Evolutionary conservation across 208 protist genomes (phyloP).

Genomic region (Giardia muris): DNA sequence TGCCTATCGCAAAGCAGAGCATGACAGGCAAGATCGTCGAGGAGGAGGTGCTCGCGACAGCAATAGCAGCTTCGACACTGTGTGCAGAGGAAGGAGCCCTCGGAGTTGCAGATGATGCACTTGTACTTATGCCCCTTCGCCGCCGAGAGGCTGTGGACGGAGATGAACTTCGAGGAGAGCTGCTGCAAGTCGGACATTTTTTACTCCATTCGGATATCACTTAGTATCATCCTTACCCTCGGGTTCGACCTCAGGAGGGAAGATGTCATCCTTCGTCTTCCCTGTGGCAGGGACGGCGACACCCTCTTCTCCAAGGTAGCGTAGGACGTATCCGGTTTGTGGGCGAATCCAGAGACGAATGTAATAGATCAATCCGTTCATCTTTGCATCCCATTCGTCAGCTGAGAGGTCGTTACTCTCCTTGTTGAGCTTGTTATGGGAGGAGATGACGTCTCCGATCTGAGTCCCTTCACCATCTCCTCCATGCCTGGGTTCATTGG

Average conservation of each 20-base stretch:
- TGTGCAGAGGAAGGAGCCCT: constrained; percentile 15
- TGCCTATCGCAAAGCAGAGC: constrained; percentile 19
- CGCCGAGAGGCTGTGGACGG: background rate
- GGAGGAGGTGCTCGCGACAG: constrained; percentile 29
- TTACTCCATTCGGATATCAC: no score
- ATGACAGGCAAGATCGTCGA: constrained; percentile 25
- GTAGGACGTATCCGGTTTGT: background rate
- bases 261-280: background rate
- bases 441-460: background rate
- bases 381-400: background rate
- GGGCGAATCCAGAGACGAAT: background rate
- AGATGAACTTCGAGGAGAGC: constrained; percentile 20
- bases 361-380: background rate
- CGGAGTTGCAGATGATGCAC: constrained; percentile 22
- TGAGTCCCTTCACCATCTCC: constrained; percentile 39
- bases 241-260: background rate
- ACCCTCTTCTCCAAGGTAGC: background rate
- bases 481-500: constrained; percentile 52
- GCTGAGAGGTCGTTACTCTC: background rate
- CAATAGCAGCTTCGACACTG: constrained; percentile 25
- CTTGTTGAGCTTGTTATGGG: background rate
- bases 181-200: background rate
- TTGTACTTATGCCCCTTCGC: background rate
- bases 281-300: background rate
- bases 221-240: no score